A percentile compares a stretch with the other conserved stretches of the same genome.
Evolutionary conservation across 1,284 basidiomycete genomes (phyloP).

Genomic region (Austroboletus novae-zelandiae): DNA sequence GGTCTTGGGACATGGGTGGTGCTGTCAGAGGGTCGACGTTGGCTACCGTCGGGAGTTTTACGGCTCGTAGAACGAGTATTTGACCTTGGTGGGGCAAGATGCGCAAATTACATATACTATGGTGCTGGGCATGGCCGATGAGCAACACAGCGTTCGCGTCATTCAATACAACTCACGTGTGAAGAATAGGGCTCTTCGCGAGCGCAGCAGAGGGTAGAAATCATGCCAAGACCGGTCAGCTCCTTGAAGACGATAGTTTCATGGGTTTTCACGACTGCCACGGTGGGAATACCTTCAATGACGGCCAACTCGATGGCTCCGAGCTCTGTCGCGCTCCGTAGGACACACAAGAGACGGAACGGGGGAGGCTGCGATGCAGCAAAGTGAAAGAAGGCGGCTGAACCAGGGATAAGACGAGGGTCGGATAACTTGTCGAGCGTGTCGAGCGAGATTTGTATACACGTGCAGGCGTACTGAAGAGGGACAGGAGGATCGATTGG

Average conservation of each 20-base stretch:
- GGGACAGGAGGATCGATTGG: conserved; percentile 49
- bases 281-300: conserved; percentile 41
- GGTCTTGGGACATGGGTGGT: conserved; percentile 34
- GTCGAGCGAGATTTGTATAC: conserved; percentile 46
- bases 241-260: conserved; percentile 48
- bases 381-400: conserved; percentile 37
- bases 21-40: conserved; percentile 22
- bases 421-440: conserved; percentile 51
- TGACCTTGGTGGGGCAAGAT: conserved; percentile 54
- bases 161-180: conserved; percentile 10
- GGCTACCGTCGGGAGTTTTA: conserved; percentile 25
- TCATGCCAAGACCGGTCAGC: conserved; percentile 31
- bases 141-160: conserved; percentile 1
- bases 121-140: conserved; percentile 30
- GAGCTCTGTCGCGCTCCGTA: conserved; percentile 42
- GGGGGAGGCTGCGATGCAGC: conserved; percentile 38
- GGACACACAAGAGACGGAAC: conserved; percentile 40
- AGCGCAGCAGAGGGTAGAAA: conserved; percentile 29
- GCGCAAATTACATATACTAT: conserved; percentile 50
- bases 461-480: conserved; percentile 51
- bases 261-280: conserved; percentile 45
- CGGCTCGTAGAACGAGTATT: conserved; percentile 53
- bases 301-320: conserved; percentile 45
- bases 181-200: conserved; percentile 21
- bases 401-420: conserved; percentile 42